phyloP scores from a whole-genome alignment of 495 filamentous ascomycete species.

The Neurospora discreta region DNA sequence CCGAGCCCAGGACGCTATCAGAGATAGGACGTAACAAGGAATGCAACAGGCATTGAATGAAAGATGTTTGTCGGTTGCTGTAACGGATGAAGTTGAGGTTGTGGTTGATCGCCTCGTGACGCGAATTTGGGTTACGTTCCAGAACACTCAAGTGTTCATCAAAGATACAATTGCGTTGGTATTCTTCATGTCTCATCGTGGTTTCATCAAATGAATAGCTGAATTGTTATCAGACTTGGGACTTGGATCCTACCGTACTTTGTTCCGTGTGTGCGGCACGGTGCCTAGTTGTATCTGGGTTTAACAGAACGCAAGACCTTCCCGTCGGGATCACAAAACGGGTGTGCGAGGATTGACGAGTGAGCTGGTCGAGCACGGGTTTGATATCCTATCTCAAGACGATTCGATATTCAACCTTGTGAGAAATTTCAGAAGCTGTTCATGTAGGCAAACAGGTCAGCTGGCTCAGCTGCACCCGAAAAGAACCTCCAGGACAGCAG shows the following conservation, averaged over 20 bases:
- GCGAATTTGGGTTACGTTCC: background rate
- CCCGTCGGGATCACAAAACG: background rate
- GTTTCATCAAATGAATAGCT: background rate
- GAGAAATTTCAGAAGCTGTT: background rate
- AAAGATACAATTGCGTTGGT: background rate
- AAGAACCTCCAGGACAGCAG: background rate
- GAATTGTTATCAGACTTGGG: background rate
- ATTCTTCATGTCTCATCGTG: background rate
- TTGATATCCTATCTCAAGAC: background rate
- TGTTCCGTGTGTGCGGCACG: background rate
- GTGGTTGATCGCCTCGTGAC: background rate
- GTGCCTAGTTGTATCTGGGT: background rate
- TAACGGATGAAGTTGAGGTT: background rate
- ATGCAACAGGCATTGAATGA: background rate
- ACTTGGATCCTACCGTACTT: background rate
- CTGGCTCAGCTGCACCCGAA: background rate
- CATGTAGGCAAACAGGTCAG: background rate
- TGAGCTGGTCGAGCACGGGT: background rate
- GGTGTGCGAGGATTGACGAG: background rate
- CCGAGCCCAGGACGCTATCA: background rate
- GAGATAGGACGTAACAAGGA: background rate
- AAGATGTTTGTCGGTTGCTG: background rate
- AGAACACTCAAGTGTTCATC: background rate
- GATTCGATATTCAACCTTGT: background rate
- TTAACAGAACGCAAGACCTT: background rate